phyloP scores from a whole-genome alignment of 805 yeast genomes.

The Spathaspora gorwiae region DNA sequence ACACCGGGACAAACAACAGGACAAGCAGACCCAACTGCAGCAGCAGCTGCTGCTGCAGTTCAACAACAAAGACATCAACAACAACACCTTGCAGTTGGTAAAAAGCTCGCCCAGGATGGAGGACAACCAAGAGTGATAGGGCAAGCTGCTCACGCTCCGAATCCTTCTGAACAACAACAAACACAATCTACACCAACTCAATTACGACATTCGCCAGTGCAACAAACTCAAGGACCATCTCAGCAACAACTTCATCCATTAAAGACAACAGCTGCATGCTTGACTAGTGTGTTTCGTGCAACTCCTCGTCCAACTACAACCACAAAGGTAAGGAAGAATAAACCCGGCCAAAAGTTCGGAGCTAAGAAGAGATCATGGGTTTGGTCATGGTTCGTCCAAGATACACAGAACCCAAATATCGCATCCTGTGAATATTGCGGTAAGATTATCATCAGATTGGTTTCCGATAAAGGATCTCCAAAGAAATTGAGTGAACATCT shows the following conservation, averaged over 20 bases:
- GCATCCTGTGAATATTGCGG: slow-evolving; percentile 56
- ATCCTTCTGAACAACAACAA: not conserved
- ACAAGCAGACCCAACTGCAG: slow-evolving; percentile 1
- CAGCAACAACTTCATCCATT: not conserved
- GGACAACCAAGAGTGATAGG: too few relatives aligned
- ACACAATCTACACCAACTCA: not conserved
- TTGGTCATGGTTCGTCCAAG: slow-evolving; percentile 59
- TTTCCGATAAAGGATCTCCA: slow-evolving; percentile 55
- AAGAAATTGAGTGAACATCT: slow-evolving; percentile 56
- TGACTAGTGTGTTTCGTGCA: not conserved
- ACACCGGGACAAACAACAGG: slow-evolving; percentile 6
- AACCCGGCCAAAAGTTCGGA: slow-evolving; percentile 53
- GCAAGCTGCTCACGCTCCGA: not conserved
- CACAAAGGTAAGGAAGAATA: not conserved
- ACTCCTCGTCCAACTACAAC: not conserved
- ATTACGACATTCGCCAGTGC: not conserved
- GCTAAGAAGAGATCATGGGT: slow-evolving; percentile 63
- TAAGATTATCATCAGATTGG: slow-evolving; percentile 42
- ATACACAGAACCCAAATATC: slow-evolving; percentile 40
- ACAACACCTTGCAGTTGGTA: slow-evolving; percentile 1
- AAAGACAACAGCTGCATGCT: not conserved
- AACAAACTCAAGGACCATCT: not conserved
- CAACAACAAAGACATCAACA: slow-evolving; percentile 4
- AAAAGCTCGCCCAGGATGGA: not conserved
- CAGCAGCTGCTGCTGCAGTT: not conserved